Conservation (phyloP, 1,284 basidiomycete genomes). For the Amylostereum areolatum region DNA sequence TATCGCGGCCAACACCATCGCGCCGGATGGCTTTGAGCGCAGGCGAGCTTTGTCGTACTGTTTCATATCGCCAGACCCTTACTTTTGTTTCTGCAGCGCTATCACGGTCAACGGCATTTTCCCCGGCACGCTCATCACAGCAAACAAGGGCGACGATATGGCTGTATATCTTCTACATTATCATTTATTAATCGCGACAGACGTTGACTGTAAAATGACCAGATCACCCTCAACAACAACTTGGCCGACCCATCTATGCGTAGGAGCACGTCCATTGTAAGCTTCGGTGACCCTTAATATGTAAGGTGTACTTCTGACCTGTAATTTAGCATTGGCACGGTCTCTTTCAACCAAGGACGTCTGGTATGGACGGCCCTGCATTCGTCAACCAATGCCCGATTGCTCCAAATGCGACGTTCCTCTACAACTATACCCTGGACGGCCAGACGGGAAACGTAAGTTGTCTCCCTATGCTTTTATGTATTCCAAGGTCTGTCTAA, state of each 20-base stretch:
- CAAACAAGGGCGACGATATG: constrained; percentile 20
- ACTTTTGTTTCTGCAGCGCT: background rate
- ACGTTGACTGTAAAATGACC: background rate
- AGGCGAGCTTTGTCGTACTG: background rate
- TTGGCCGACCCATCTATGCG: background rate
- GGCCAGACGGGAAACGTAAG: constrained; percentile 20
- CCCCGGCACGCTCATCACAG: background rate
- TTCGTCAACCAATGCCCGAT: constrained; percentile 41
- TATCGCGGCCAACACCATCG: constrained; percentile 16
- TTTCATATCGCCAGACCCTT: background rate
- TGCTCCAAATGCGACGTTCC: constrained; percentile 24
- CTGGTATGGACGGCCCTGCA: constrained; percentile 22
- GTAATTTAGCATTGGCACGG: constrained; percentile 19
- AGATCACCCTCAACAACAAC: background rate
- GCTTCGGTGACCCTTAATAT: too few species aligned
- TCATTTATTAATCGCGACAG: background rate
- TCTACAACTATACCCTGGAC: constrained; percentile 20
- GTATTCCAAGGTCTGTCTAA: background rate
- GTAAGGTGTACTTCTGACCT: too few species aligned
- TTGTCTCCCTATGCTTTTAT: constrained; percentile 21
- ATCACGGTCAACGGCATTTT: background rate
- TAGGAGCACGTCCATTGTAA: background rate
- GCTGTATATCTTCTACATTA: constrained; percentile 7
- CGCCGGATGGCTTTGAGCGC: constrained; percentile 20
- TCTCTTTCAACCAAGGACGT: constrained; percentile 21